Evolutionary conservation across 345 rosid genomes (phyloP).

Genomic region (Carallia brachiata): DNA sequence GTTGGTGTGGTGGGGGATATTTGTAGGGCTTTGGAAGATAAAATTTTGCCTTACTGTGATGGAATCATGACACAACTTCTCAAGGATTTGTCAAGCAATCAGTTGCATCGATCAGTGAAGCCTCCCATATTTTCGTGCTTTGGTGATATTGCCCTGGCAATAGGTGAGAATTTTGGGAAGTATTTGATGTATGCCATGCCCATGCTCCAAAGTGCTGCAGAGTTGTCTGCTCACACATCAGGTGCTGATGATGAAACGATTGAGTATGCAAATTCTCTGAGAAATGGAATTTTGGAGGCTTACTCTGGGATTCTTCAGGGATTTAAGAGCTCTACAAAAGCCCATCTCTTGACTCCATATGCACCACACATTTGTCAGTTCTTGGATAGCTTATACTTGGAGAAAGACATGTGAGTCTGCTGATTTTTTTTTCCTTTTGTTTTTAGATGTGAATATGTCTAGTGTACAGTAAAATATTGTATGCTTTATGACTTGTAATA

Average conservation of each 20-base stretch:
- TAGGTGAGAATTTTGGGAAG: background rate
- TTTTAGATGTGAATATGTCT: no score
- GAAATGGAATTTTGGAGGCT: constrained; percentile 21
- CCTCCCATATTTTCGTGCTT: constrained; percentile 15
- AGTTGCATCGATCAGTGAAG: constrained; percentile 17
- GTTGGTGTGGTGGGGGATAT: constrained; percentile 21
- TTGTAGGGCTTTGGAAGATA: constrained; percentile 12
- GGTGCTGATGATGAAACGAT: no score
- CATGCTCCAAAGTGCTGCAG: no score
- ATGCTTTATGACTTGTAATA: constrained; percentile 1
- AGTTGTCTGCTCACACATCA: no score
- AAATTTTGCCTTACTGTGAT: constrained; percentile 10
- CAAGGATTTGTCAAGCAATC: constrained; percentile 14
- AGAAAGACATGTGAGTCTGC: constrained; percentile 59
- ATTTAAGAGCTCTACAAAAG: constrained; percentile 24
- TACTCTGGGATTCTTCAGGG: constrained; percentile 15
- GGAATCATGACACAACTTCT: constrained; percentile 16
- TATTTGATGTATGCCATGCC: no score
- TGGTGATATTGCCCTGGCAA: constrained; percentile 21
- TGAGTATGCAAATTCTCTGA: background rate
- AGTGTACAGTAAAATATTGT: background rate
- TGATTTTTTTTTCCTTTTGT: background rate
- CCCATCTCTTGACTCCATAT: constrained; percentile 54
- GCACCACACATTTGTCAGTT: constrained; percentile 62
- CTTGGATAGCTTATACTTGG: constrained; percentile 63